Base-by-base conservation (phyloP, 352 stramenopile species). In the Pythium brachiatum region DNA sequence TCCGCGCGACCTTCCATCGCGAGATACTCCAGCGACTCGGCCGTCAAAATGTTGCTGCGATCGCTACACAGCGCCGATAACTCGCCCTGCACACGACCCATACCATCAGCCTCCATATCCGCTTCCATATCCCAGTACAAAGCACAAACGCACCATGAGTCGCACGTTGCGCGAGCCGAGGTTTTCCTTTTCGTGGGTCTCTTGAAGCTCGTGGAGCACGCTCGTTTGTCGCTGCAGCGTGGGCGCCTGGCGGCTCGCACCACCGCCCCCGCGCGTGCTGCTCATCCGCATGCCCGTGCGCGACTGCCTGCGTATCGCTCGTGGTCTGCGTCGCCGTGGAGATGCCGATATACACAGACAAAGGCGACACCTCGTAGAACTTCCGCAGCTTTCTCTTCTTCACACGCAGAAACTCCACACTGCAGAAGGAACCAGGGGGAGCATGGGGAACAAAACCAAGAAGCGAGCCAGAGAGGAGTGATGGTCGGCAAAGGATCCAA, bases 131-230 rank as follows among this genome's bases (percentile, higher is more conserved):
- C 18, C 41, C 38, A 21, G 21, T 26, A 43, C 5, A 60, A 16
- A 8, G 43, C 23, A 60, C 18, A 13, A 6, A 60, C 66, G 52
- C 66, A 88, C 79, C 84, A 95, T 89, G 27, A 95, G 75, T 7
- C 84, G 82, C 54, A 75, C 70, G 50, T 91, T 93, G 58, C 84
- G 84, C 8, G 68, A 75, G 36, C 91, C 81, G 15, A 90, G 58
- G 52, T 73, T 88, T 55, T 89, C 81, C 60, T 85, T 87, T 57
- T 90, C 83, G 54, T 90, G 81, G 41, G 62, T 83, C 68, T 94
- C 83, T 57, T 92, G 82, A 21, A 92, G 62, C 58, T 94, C 85
- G 57, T 92, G 75, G 25, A 94, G 73, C 56, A 91, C 81, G 68
- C 82, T 92, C n/a, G 74, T 70, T 57, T 94, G 85, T 20, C 85